phyloP scores from a whole-genome alignment of 108 stramenopile genomes.

The Cyclostephanos tholiformis region DNA sequence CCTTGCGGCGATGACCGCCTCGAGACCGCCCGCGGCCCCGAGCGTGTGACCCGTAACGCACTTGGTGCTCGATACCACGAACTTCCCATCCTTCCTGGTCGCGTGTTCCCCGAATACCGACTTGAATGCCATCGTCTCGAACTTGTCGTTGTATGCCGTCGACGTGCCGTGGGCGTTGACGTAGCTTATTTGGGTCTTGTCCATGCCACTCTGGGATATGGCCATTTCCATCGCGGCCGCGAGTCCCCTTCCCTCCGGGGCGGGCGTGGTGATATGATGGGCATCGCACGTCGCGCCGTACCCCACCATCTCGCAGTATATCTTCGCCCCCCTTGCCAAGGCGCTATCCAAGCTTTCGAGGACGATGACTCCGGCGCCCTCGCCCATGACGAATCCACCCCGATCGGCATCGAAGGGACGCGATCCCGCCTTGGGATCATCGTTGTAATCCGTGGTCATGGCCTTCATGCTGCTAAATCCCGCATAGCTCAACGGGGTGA shows the following conservation, averaged over 20 bases:
- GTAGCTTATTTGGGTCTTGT: slow-evolving; percentile 84
- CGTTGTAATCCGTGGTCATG: slow-evolving; percentile 89
- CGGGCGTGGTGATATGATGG: slow-evolving; percentile 97
- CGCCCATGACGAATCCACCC: slow-evolving; percentile 98
- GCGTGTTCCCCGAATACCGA: slow-evolving; percentile 91
- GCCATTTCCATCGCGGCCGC: slow-evolving; percentile 94
- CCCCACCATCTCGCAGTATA: slow-evolving; percentile 93
- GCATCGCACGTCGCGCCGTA: slow-evolving; percentile 97
- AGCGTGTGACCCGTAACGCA: slow-evolving; percentile 95
- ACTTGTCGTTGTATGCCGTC: slow-evolving; percentile 97
- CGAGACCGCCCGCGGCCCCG: slow-evolving; percentile 96
- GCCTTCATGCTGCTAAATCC: slow-evolving; percentile 96
- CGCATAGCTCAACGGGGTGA: slow-evolving; percentile 90
- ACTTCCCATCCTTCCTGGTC: slow-evolving; percentile 69
- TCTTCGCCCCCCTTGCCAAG: slow-evolving; percentile 89
- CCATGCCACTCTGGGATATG: slow-evolving; percentile 74
- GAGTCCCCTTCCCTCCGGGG: slow-evolving; percentile 92
- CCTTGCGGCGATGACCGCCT: slow-evolving; percentile 90
- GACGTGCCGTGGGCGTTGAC: slow-evolving; percentile 97
- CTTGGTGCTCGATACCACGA: slow-evolving; percentile 93
- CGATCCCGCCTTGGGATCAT: slow-evolving; percentile 83
- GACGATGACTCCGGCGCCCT: slow-evolving; percentile 96
- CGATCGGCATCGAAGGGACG: slow-evolving; percentile 94
- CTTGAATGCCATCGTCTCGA: slow-evolving; percentile 97
- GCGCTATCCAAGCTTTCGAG: slow-evolving; percentile 94